Base-by-base conservation (phyloP, 129 eudicot genomes). In the Pseudognaphalium luteoalbum region DNA sequence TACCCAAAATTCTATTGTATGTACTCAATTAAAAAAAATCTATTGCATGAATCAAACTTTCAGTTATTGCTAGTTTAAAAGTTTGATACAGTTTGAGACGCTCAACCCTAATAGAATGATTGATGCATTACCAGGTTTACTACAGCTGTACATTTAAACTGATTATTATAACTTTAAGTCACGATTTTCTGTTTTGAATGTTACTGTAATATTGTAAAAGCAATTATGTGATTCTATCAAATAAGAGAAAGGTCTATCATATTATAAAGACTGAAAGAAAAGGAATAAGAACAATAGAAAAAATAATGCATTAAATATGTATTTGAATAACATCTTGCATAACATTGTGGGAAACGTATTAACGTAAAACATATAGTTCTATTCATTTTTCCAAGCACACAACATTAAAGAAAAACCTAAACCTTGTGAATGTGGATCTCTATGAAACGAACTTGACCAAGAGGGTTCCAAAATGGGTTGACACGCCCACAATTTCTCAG, bases 301-400 rank as follows among this genome's bases (percentile, higher is more conserved):
- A 28, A 73, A 80, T n/a, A 73, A 73, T 42, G 62, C 79, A 66
- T 73, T 11, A 56, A 65, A 67, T 74, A 74, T 80, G 83, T 74
- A 66, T 80, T 60, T 10, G 25, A 22, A 67, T 66, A 67, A 80
- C 75, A 80, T 80, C 69, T 51, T 72, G 69, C 83, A 73, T 80
- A 72, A 66, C 83, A 56, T 30, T 44, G 64, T 4, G 15, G 28
- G n/a, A 66, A 66, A 66, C 4, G 17, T 64, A 70, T 63, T 19
- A 60, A 58, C 21, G 35, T 71, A 58, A 50, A 72, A 4, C 34
- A 67, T 66, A 25, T 25, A 72, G 19, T 20, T 52, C 87, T 88
- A 90, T 44, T 90, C 93, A 58, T 78, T 87, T 89, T 84, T 90
- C 96, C 96, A 90, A 61, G 89, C 96, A 88, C 86, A 84, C 85